Base-by-base conservation (phyloP, 129 eudicot genomes). In the Arctium lappa region DNA sequence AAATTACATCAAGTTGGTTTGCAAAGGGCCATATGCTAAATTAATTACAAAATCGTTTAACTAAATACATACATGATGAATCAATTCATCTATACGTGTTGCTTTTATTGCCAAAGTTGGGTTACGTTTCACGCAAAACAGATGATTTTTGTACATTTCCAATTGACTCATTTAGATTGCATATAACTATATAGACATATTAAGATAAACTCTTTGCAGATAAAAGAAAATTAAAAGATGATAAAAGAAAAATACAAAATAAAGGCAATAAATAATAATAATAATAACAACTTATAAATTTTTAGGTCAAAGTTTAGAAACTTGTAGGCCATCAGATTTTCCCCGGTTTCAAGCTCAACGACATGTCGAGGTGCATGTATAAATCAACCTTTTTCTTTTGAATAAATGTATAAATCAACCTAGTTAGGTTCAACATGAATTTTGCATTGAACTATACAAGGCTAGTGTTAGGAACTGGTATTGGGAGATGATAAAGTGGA, bases 251-350 rank as follows among this genome's bases (percentile, higher is more conserved):
- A 15, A 50, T 13, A 13, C 6, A 50, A 42, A 50, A 53, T 16
- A n/a, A 56, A 56, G 65, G 8, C 8, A 56, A 4, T 56, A 56
- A 56, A 60, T 16, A 0, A 60, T 46, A 11, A 56, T 16, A 56
- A 4, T 56, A 56, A 56, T 56, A 15, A 16, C 34, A 16, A 68
- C 83, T 29, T 76, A 34, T 15, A 69, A 63, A 6, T 8, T 30
- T 79, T 33, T 10, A 40, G 69, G 73, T 30, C 77, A 40, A 1
- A 30, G 12, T 38, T 48, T 9, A 36, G 62, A 34, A 22, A 72
- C 29, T 83, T 83, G 30, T 78, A 30, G 86, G 79, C 72, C 79
- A 78, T 72, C 83, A 71, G 48, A 77, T 38, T 77, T 77, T 70
- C 78, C 12, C 38, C 84, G 27, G 33, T 72, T 38, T 53, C 7